Base-by-base conservation (phyloP, 2,329 filamentous ascomycete genomes). In the Coniella lustricola region DNA sequence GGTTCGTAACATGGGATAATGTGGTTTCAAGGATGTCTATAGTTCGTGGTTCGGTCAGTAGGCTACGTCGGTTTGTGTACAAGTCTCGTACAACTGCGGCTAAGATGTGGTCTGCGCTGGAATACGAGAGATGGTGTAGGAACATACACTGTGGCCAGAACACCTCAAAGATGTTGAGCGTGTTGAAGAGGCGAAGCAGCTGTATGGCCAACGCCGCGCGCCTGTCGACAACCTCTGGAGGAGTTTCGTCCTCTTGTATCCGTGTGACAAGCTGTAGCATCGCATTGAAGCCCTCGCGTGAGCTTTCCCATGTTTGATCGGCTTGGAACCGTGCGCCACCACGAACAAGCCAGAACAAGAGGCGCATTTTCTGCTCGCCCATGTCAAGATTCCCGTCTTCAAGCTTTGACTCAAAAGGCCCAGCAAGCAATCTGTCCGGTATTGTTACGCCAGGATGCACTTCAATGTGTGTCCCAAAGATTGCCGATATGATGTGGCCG, bases 301-400 rank as follows among this genome's bases (percentile, higher is more conserved):
- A 54, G 25, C 59, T 55, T 53, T 66, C 63, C 63, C 62, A 64
- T 3, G 51, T 56, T 36, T 62, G 57, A 13, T 48, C 32, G 1
- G 25, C 25, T 12, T 49, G 40, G 20, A 61, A 38, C 5, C 48
- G 25, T 7, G 60, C 56, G 3, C 61, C 59, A 29, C 55, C 57
- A 13, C 53, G 51, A 9, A 56, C 48, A 7, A 64, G 55, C 63
- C 63, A 66, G 49, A 60, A 63, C 13, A 61, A 48, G 10, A 56
- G 40, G 22, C 53, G 57, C 9, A 54, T 51, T 14, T 54, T 53
- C 9, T 58, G 55, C 34, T 51, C 49, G 10, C 51, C 51, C 2
- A 42, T 17, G 4, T 35, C 39, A 14, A 53, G 39, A 20, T 10
- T 32, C 10, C 48, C 51, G 3, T 44, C 21, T 2, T 48, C 51